These are phyloP conservation scores for Mycosphaerella arachidis DNA, from an alignment of 2,329 filamentous ascomycete species.

Conservation along the genomic window DNA sequence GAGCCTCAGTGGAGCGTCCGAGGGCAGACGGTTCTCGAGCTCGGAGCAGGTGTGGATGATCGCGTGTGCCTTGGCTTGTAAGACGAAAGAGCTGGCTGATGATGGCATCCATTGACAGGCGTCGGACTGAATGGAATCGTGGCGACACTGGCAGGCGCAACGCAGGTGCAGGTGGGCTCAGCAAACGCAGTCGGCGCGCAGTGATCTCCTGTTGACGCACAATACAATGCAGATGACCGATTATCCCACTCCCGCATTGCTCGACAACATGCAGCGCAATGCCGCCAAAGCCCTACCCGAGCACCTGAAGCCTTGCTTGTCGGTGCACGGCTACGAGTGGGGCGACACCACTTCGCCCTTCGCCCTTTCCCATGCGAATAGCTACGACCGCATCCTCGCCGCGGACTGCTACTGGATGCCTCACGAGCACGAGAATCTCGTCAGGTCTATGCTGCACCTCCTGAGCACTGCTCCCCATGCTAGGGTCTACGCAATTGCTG, in stretches of 20 bases:
- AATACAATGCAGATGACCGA: slow-evolving; percentile 57
- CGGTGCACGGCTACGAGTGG: slow-evolving; percentile 61
- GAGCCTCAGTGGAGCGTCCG: slow-evolving; percentile 45
- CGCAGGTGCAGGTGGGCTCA: slow-evolving; percentile 40
- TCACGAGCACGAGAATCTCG: slow-evolving; percentile 64
- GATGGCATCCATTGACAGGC: slow-evolving; percentile 28
- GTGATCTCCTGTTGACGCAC: too few relatives aligned
- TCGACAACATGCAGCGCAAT: slow-evolving; percentile 57
- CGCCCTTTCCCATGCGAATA: slow-evolving; percentile 33
- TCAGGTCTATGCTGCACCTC: slow-evolving; percentile 59
- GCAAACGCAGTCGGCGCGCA: too few relatives aligned
- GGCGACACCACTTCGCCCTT: slow-evolving; percentile 49
- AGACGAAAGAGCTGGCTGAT: slow-evolving; percentile 23
- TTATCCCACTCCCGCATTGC: slow-evolving; percentile 59
- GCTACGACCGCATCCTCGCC: slow-evolving; percentile 61
- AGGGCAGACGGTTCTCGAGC: slow-evolving; percentile 55
- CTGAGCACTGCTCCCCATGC: slow-evolving; percentile 45
- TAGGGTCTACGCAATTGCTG: slow-evolving; percentile 61
- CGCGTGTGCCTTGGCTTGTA: slow-evolving; percentile 10
- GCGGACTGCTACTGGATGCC: slow-evolving; percentile 75
- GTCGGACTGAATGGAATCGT: slow-evolving; percentile 47
- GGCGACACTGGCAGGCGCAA: slow-evolving; percentile 42
- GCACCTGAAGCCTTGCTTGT: slow-evolving; percentile 35
- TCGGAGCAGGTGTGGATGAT: slow-evolving; percentile 60
- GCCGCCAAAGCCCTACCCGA: slow-evolving; percentile 48